Evolutionary conservation across 768 basidiomycete species (phyloP).

Genomic region (Macrolepiota fuliginosa): DNA sequence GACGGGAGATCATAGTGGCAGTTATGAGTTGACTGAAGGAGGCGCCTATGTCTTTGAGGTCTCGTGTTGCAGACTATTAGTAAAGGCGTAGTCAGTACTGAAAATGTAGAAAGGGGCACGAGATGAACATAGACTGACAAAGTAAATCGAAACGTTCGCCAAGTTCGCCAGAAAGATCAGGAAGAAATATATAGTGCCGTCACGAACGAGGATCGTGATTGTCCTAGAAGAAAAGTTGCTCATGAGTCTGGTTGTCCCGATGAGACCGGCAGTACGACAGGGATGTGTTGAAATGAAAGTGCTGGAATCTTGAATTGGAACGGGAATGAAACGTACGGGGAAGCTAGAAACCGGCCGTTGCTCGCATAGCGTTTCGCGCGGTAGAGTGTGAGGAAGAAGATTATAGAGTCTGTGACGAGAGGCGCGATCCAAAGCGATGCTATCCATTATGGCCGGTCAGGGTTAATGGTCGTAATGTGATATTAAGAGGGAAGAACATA

Average conservation of each 20-base stretch:
- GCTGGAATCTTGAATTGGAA: neutral
- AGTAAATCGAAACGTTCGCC: slow-evolving; percentile 23
- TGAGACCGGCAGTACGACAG: too few species aligned
- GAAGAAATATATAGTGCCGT: slow-evolving; percentile 26
- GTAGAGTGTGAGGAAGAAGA: slow-evolving; percentile 20
- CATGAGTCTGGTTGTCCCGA: neutral
- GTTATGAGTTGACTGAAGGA: slow-evolving; percentile 30
- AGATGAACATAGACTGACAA: slow-evolving; percentile 17
- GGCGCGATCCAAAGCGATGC: slow-evolving; percentile 26
- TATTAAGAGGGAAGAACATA: slow-evolving; percentile 16
- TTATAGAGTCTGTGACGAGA: slow-evolving; percentile 19
- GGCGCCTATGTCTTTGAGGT: slow-evolving; percentile 29
- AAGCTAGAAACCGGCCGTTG: neutral
- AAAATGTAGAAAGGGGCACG: too few species aligned
- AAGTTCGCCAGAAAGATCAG: slow-evolving; percentile 25
- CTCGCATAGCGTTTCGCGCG: slow-evolving; percentile 15
- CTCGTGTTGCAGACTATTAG: slow-evolving; percentile 18
- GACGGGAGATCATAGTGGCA: slow-evolving; percentile 26
- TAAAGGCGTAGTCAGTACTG: neutral
- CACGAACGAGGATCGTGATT: slow-evolving; percentile 23
- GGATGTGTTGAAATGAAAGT: neutral
- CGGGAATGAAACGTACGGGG: neutral
- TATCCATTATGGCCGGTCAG: neutral
- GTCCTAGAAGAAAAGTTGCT: slow-evolving; percentile 13
- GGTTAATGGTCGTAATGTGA: neutral